A percentile compares a stretch with the other conserved stretches of the same genome.
Evolutionary conservation across 2,329 filamentous ascomycete species (phyloP).

Genomic region (Fusarium multiceps): DNA sequence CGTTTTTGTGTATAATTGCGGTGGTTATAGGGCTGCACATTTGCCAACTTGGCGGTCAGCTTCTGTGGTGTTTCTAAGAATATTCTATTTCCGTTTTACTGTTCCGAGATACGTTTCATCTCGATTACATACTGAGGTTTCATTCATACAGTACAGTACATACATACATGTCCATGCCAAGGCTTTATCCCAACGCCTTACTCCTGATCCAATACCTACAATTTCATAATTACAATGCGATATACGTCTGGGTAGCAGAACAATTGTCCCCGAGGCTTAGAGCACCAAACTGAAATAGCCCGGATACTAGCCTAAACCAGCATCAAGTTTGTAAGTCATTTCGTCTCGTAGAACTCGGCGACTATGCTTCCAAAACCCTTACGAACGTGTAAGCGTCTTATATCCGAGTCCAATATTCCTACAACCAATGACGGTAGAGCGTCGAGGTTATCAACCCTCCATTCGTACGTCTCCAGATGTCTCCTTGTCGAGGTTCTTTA

Average conservation of each 20-base stretch:
- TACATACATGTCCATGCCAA: slow-evolving; percentile 6
- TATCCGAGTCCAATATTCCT: slow-evolving; percentile 37
- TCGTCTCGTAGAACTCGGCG: neutral
- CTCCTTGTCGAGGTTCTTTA: slow-evolving; percentile 78
- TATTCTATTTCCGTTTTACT: slow-evolving; percentile 21
- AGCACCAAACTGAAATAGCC: neutral
- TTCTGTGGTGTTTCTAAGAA: slow-evolving; percentile 29
- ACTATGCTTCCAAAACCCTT: no score
- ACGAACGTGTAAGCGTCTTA: neutral
- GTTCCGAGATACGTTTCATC: slow-evolving; percentile 1
- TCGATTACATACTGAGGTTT: neutral
- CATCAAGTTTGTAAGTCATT: neutral
- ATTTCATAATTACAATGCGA: slow-evolving; percentile 21
- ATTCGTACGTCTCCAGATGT: slow-evolving; percentile 64
- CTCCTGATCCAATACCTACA: slow-evolving; percentile 31
- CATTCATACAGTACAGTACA: neutral
- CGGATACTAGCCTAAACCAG: neutral
- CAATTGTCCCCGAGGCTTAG: accelerated
- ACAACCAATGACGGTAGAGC: neutral
- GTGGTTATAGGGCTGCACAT: slow-evolving; percentile 2
- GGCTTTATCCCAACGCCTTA: slow-evolving; percentile 36
- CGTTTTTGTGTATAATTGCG: slow-evolving; percentile 1
- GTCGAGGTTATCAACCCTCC: slow-evolving; percentile 56
- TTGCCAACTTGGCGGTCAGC: slow-evolving; percentile 18
- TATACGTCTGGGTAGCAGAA: neutral